Base-by-base conservation (phyloP, 1,139 yeast species). In the Saccharomyces pastorianus region DNA sequence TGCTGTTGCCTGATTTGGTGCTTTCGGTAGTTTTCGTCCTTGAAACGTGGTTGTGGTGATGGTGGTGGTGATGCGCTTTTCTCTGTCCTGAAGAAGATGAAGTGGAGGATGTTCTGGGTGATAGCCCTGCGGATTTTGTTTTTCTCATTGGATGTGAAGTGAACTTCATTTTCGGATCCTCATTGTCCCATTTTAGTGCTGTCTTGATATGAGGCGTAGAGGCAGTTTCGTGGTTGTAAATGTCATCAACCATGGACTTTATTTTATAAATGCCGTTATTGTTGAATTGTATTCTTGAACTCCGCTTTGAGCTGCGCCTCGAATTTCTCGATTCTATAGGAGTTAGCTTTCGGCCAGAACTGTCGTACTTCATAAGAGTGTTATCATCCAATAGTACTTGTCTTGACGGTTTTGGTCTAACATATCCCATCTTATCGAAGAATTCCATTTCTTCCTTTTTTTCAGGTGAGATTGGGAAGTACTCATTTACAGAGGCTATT, bases 241-340 rank as follows among this genome's bases (percentile, higher is more conserved):
- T 65, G 38, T 56, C 58, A 44, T 59, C 64, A 31, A 72, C 58
- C 48, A 72, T 55, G 2, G 75, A 71, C 56, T 66, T 71, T 11
- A 73, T 74, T 51, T 70, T 70, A 54, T 73, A 72, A 7, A 71
- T 61, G 4, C 63, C 57, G 17, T 55, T 58, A 20, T 63, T 66
- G 11, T 61, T 54, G 27, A 63, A 60, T 31, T 63, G 64, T 8
- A 66, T 55, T 49, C 71, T 61, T 11, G 71, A 66, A 49, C 64
- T 59, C 41, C 69, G 62, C 52, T 65, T 59, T 25, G 70, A 64
- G 17, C 64, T 59, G 29, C 69, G 61, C 51, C 64, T 57, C 20
- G 69, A 63, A 14, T 59, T 56, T 29, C 58, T 59, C 1, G 64
- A 61, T 3, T 60, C 55, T 5, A 52, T 50, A 4, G 59, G 61